Percentiles rank a stretch among this genome's conserved stretches.
phyloP scores from a whole-genome alignment of 352 stramenopile species.

The Phytophthora hibernalis region DNA sequence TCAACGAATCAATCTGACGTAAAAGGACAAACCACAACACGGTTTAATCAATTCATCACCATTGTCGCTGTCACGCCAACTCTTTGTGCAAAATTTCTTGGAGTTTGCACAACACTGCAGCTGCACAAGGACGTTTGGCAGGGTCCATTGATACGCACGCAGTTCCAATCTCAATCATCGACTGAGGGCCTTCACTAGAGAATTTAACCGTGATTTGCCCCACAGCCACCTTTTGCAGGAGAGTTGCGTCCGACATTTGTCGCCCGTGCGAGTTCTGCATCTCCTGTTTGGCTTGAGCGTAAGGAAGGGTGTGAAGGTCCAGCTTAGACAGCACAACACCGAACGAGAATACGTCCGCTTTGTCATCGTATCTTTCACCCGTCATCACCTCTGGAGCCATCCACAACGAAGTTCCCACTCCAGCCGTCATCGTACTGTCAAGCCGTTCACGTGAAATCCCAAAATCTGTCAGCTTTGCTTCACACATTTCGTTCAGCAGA shows the following conservation, averaged over 20 bases:
- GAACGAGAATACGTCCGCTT: constrained; percentile 64
- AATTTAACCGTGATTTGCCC: no score
- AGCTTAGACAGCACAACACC: constrained; percentile 62
- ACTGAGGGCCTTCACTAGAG: no score
- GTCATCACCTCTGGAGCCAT: constrained; percentile 28
- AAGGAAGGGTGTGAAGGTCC: constrained; percentile 46
- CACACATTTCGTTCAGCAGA: constrained; percentile 29
- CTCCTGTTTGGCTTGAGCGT: constrained; percentile 15
- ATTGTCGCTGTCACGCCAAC: neutral
- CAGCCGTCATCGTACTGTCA: constrained; percentile 39
- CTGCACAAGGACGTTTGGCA: neutral
- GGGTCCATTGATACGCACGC: constrained; percentile 2
- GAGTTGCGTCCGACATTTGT: constrained; percentile 3
- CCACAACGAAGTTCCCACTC: constrained; percentile 38
- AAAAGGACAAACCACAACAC: no score
- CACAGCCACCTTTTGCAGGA: no score
- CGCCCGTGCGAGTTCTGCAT: constrained; percentile 5
- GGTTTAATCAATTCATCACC: no score
- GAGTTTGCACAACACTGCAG: neutral
- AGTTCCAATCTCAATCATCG: no score
- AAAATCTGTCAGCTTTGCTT: constrained; percentile 50
- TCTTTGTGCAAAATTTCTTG: neutral
- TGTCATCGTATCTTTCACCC: constrained; percentile 51
- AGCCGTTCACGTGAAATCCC: constrained; percentile 31
- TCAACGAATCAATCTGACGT: no score